Conservation (phyloP, 129 eudicot genomes). For the Sambucus nigra region DNA sequence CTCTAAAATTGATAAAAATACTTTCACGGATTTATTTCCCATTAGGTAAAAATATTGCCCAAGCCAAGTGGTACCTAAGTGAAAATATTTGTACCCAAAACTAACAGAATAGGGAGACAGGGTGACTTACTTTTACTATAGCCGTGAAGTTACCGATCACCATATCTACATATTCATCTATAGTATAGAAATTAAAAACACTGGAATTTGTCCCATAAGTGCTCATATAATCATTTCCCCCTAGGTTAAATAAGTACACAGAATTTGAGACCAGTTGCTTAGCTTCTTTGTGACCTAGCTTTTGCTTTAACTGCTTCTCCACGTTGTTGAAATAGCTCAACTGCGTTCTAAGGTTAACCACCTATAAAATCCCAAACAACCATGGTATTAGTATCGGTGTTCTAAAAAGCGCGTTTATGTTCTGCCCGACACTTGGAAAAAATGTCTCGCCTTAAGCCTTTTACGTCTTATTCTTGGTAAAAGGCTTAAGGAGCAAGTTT, state of each 20-base stretch:
- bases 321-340: conserved; percentile 25
- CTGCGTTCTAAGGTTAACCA: conserved; percentile 35
- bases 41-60: too few relatives aligned
- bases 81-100: too few relatives aligned
- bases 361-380: conserved; percentile 9
- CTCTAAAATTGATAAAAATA: too few relatives aligned
- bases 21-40: too few relatives aligned
- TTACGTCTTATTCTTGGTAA: too few relatives aligned
- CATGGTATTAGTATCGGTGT: too few relatives aligned
- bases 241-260: conserved; percentile 50
- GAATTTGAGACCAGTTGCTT: conserved; percentile 24
- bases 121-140: conserved; percentile 29
- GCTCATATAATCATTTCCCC: conserved; percentile 42
- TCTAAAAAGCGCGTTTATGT: too few relatives aligned
- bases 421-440: too few relatives aligned
- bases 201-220: conserved; percentile 18
- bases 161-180: conserved; percentile 19
- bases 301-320: conserved; percentile 19
- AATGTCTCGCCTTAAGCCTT: too few relatives aligned
- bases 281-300: conserved; percentile 25
- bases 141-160: conserved; percentile 46
- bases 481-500: too few relatives aligned
- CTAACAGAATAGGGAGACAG: too few relatives aligned
- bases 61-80: too few relatives aligned
- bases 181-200: neutral